Base-by-base conservation (phyloP, 768 basidiomycete species). In the Xerocomellus intermedius region DNA sequence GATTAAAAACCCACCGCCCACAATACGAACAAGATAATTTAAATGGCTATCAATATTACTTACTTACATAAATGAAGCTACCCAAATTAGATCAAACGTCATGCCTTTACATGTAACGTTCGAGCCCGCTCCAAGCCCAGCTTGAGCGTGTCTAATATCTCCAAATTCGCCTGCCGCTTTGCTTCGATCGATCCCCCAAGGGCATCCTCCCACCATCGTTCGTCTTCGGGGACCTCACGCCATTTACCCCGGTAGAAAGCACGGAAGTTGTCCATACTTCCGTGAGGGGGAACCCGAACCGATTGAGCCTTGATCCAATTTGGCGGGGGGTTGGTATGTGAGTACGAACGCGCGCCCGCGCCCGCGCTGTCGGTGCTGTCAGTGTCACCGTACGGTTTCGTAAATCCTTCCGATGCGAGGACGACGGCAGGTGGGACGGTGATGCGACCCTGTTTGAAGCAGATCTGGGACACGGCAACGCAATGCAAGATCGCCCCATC, bases 131-230 rank as follows among this genome's bases (percentile, higher is more conserved):
- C 71, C 56, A 72, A 48, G 21, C 64, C 63, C 24, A 43, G 19
- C 46, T 39, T 64, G 39, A 72, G 52, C 5, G 48, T 49, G 10
- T 71, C 55, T 14, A 73, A 21, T 5, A 60, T 47, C 48, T 55
- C 52, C 28, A 70, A 47, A 38, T 72, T 72, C 12, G 63, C 60
- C 32, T 22, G 59, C 4, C 71, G 61, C 13, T 65, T 69, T 56
- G 65, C 69, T 59, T 85, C 83, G 12, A 79, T 66, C n/a, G 67
- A 68, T 8, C 74, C 78, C 5, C 74, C 77, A 33, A 89, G 72
- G 33, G 85, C 83, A 12, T 69, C 64, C 38, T 87, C 84, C 87
- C 87, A 90, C 85, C 85, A 90, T 49, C 84, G 74, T 67, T 82
- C 79, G 19, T 62, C 75, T 61, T 79, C 78, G 0, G 82, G 81